phyloP scores from a whole-genome alignment of 768 basidiomycete species.

The Terana coerulea region DNA sequence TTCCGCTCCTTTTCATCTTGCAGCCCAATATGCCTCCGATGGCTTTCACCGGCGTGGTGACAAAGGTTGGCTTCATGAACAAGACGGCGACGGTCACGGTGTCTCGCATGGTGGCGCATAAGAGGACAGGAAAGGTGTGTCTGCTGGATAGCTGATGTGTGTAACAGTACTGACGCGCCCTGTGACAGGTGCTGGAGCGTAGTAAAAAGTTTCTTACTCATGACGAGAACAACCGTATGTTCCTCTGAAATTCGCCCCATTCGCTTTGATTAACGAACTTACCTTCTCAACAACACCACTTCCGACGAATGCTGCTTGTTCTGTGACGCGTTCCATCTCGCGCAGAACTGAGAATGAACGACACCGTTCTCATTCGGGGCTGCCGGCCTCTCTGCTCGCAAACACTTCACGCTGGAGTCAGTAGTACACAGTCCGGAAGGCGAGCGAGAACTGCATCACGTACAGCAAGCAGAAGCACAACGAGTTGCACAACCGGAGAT shows the following conservation, averaged over 20 bases:
- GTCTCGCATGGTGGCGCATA: conserved; percentile 68
- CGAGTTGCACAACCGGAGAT: too few species aligned
- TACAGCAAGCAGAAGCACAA: conserved; percentile 16
- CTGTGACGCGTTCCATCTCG: too few species aligned
- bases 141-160: not conserved
- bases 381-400: conserved; percentile 81
- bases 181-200: conserved; percentile 59
- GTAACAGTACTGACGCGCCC: not conserved
- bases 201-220: conserved; percentile 79
- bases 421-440: conserved; percentile 66
- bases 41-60: conserved; percentile 69
- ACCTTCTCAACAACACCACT: not conserved
- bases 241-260: too few species aligned
- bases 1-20: too few species aligned
- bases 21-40: conserved; percentile 67
- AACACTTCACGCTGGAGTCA: conserved; percentile 69
- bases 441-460: conserved; percentile 32
- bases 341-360: conserved; percentile 60
- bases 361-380: conserved; percentile 74
- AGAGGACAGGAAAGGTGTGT: conserved; percentile 71
- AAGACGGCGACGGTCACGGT: conserved; percentile 86
- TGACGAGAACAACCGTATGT: conserved; percentile 68
- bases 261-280: conserved; percentile 7
- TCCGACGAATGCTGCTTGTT: too few species aligned
- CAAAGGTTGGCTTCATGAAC: conserved; percentile 78